Conservation (phyloP, 257 asterid species). For the Gentiana straminea region DNA sequence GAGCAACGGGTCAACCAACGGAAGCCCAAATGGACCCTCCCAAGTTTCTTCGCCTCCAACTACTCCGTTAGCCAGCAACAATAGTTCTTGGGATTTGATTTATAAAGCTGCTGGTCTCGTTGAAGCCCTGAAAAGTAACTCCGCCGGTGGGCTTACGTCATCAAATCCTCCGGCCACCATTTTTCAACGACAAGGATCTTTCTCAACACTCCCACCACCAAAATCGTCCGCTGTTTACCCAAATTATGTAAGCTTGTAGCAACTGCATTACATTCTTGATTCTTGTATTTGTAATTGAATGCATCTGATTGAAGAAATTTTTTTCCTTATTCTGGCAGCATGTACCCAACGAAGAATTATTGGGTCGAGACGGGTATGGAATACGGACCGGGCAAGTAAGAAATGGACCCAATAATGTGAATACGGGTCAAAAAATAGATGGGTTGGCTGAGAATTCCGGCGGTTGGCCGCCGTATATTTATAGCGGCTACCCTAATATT, state of each 20-base stretch:
- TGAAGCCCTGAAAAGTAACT: slow-evolving; percentile 8
- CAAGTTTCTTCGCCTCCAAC: slow-evolving; percentile 39
- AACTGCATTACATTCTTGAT: too few species aligned
- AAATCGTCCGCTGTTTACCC: slow-evolving; percentile 12
- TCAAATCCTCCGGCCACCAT: slow-evolving; percentile 1
- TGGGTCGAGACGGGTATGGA: slow-evolving; percentile 11
- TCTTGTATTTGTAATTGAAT: too few species aligned
- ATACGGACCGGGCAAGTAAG: slow-evolving; percentile 19
- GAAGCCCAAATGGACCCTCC: slow-evolving; percentile 40
- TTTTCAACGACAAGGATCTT: slow-evolving; percentile 18
- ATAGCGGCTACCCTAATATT: slow-evolving; percentile 22
- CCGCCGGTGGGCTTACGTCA: slow-evolving; percentile 18
- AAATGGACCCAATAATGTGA: slow-evolving; percentile 5
- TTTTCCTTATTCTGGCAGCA: not conserved
- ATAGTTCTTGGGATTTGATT: slow-evolving; percentile 40
- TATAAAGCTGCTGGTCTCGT: slow-evolving; percentile 47
- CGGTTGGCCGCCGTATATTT: not conserved
- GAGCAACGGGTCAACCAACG: slow-evolving; percentile 30
- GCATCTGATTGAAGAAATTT: not conserved
- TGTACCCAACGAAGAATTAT: not conserved
- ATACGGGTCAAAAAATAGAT: slow-evolving; percentile 3
- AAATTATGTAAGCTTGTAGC: slow-evolving; percentile 19
- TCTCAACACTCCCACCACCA: slow-evolving; percentile 8
- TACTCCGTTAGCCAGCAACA: slow-evolving; percentile 17
- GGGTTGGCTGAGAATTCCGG: not conserved